Evolutionary conservation across 371 early-diverging fungal species (phyloP), one percentile per base, ranked within the genome.

Genomic region (Gilbertella persicaria): DNA sequence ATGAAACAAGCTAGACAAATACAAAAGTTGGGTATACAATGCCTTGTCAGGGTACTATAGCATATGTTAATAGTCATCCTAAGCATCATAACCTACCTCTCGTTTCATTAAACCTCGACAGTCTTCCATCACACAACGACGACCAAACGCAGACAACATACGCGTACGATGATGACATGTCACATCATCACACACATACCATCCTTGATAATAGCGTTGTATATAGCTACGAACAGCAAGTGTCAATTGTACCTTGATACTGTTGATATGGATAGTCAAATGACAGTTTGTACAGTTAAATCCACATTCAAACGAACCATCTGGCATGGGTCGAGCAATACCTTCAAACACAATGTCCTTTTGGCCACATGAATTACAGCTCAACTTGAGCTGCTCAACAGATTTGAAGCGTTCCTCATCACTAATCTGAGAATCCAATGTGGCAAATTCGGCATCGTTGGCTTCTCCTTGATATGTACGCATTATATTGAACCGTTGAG

Each of bases 371-470:
- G 45, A 12, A n/a, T 64, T 50, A 63, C 98, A 97, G n/a, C 50
- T 63, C 10, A 88, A 60, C 10, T 23, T 37, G 17, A 90, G 81
- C 25, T 62, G 62, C 4, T 88, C 88, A 0, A 83, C 87, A 40
- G 76, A 60, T 61, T 85, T 85, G 75, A 91, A 98, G 19, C 94
- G 80, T 61, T 98, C 97, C 19, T 74, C 78, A 44, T 93, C 93
- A 26, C 85, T 75, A 20, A 94, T 81, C 52, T 90, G 91, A 6
- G 92, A 92, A 17, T 90, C 93, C 0, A 95, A 71, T 4, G 94
- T 91, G 25, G 81, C 75, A 33, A 89, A 72, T 10, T 83, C 76
- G 16, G 82, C 77, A n/a, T 83, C 75, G 1, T 78, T 75, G 16
- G 55, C 66, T 25, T 44, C 54, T 12, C 54, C 53, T 2, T 63